Base-by-base conservation (phyloP, 2,329 filamentous ascomycete genomes). In the Ampelomyces quisqualis region DNA sequence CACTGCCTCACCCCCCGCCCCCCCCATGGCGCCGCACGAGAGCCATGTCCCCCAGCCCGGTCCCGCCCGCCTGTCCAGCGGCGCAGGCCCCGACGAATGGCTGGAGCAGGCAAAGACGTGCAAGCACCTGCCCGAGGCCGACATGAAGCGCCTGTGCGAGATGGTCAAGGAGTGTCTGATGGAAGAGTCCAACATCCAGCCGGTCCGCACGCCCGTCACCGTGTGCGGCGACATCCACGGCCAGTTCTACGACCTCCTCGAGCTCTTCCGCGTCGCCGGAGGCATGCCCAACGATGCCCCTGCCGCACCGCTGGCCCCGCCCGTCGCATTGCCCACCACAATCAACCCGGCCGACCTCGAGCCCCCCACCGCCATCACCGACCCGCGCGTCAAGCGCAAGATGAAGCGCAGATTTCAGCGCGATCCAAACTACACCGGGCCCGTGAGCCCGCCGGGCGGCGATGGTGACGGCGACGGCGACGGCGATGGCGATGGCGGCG, bases 101-200 rank as follows among this genome's bases (percentile, higher is more conserved):
- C 79, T 98, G 21, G 88, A 93, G 66, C 88, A 94, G 70, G 93
- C 93, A 30, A 96, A 95, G 72, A 87, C 93, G 71, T 97, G 93
- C 74, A 93, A 95, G 70, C 96, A 97, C 69, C 80, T 98, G 37
- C 93, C 93, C 34, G 93, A 98, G 73, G 75, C 85, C 49, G 89
- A 94, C 63, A 98, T 98, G 93, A 98, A 98, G 78, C 88, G 95
- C 70, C 79, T 98, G 34, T 98, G 93, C 70, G 93, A 98, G 75
- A 95, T 95, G 67, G 93, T 97, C 47, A 98, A 98, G 76, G 93
- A 97, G 73, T 94, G 89, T 54, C 79, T 98, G 61, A 98, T 98
- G 93, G 93, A 98, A 78, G 93, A 98, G 73, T 96, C 90, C 53
- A 98, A 98, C 68, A 97, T 98, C 45, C 93, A 97, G 69, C 93